These are phyloP conservation scores for Moesziomyces aphidis DNA, from an alignment of 1,284 basidiomycete species.

Conservation along the genomic window DNA sequence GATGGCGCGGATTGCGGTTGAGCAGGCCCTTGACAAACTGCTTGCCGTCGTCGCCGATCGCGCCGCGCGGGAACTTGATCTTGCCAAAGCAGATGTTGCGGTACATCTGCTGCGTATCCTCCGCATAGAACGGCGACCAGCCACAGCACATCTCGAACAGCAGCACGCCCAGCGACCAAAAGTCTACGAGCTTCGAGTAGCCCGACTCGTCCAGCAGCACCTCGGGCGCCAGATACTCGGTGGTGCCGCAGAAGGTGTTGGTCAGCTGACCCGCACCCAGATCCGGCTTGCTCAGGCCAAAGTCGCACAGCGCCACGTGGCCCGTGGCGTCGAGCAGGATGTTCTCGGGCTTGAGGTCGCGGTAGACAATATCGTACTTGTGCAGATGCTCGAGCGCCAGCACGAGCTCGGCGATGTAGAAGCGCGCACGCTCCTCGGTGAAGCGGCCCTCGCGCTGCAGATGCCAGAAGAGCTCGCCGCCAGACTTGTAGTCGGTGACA, in stretches of 20 bases:
- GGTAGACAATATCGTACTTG: constrained; percentile 97
- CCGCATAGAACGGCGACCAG: constrained; percentile 99
- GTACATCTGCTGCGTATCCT: constrained; percentile 99
- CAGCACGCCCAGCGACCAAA: constrained; percentile 86
- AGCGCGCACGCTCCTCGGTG: constrained; percentile 90
- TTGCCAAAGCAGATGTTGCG: constrained; percentile 97
- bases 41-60: constrained; percentile 97
- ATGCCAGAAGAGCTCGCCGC: constrained; percentile 96
- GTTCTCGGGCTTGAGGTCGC: constrained; percentile 97
- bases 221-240: constrained; percentile 91
- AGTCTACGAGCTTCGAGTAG: constrained; percentile 98
- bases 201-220: constrained; percentile 98
- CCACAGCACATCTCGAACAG: constrained; percentile 91
- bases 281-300: constrained; percentile 96
- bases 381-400: constrained; percentile 96
- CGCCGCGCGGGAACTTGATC: constrained; percentile 96
- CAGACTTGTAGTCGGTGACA: constrained; percentile 98
- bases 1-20: constrained; percentile 96
- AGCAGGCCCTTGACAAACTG: constrained; percentile 98
- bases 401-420: constrained; percentile 95
- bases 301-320: constrained; percentile 97
- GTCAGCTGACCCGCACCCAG: constrained; percentile 92
- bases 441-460: constrained; percentile 96
- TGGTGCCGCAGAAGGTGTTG: constrained; percentile 95
- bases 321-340: constrained; percentile 97